Evolutionary conservation across 2,329 filamentous ascomycete species (phyloP).

Genomic region (Huntiella decipiens): DNA sequence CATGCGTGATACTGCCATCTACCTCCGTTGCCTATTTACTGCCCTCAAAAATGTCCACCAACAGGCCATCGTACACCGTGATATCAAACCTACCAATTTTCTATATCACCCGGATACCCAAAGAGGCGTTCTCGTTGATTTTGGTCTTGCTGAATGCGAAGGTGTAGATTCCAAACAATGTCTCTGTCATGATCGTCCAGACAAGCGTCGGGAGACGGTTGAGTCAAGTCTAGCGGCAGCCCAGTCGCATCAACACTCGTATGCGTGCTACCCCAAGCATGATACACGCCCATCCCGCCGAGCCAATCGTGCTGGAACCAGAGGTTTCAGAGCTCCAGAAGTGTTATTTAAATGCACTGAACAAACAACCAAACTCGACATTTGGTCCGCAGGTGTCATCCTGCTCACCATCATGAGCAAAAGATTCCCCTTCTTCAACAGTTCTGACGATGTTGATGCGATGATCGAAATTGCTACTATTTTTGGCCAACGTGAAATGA

Average conservation of each 20-base stretch:
- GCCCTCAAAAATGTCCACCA: slow-evolving; percentile 70
- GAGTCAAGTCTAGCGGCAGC: slow-evolving; percentile 37
- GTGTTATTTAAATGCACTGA: slow-evolving; percentile 94
- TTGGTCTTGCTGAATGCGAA: slow-evolving; percentile 81
- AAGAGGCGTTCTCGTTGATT: slow-evolving; percentile 89
- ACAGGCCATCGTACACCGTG: slow-evolving; percentile 72
- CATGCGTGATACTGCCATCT: slow-evolving; percentile 68
- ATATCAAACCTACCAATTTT: slow-evolving; percentile 97
- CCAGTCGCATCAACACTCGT: slow-evolving; percentile 30
- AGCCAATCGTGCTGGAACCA: slow-evolving; percentile 84
- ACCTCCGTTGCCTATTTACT: slow-evolving; percentile 73
- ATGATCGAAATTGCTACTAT: slow-evolving; percentile 96
- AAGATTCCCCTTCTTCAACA: slow-evolving; percentile 96
- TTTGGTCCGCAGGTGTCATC: slow-evolving; percentile 96
- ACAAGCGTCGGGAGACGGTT: slow-evolving; percentile 41
- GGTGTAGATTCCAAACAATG: slow-evolving; percentile 63
- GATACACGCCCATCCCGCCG: slow-evolving; percentile 75
- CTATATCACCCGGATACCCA: slow-evolving; percentile 68
- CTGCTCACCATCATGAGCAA: slow-evolving; percentile 82
- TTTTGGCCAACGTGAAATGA: slow-evolving; percentile 75
- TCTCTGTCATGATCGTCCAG: slow-evolving; percentile 50
- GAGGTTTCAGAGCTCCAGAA: slow-evolving; percentile 90
- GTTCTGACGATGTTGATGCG: slow-evolving; percentile 91
- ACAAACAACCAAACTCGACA: slow-evolving; percentile 83
- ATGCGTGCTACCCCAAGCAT: slow-evolving; percentile 55